A percentile compares a stretch with the other conserved stretches of the same genome.
phyloP scores from a whole-genome alignment of 2,329 filamentous ascomycete genomes.

The Trichoderma sp. region DNA sequence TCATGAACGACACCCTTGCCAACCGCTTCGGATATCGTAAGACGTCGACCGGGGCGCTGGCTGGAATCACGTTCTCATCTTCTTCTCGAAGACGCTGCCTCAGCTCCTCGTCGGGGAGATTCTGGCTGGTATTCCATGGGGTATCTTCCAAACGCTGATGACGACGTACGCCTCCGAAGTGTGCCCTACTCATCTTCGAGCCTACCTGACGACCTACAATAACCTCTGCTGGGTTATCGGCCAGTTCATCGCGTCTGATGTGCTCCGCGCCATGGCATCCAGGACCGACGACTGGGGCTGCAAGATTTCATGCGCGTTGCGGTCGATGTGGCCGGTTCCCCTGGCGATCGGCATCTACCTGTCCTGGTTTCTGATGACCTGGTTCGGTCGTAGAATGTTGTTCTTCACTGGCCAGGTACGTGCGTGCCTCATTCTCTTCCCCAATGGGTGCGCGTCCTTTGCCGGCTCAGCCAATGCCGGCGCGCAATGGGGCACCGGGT shows the following conservation, averaged over 20 bases:
- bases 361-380: conserved; percentile 50
- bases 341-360: conserved; percentile 46
- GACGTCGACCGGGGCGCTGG: conserved; percentile 50
- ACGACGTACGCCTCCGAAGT: conserved; percentile 54
- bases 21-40: conserved; percentile 52
- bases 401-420: conserved; percentile 53
- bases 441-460: conserved; percentile 58
- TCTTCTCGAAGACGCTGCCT: conserved; percentile 48
- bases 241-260: conserved; percentile 49
- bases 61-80: conserved; percentile 48
- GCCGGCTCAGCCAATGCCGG: conserved; percentile 49
- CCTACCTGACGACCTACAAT: conserved; percentile 52
- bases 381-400: conserved; percentile 50
- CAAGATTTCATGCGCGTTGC: conserved; percentile 52
- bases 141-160: conserved; percentile 51
- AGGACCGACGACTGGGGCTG: conserved; percentile 48
- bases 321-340: conserved; percentile 54
- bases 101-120: conserved; percentile 51
- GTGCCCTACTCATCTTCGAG: conserved; percentile 49
- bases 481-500: conserved; percentile 53
- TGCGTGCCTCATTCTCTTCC: conserved; percentile 47
- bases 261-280: conserved; percentile 46
- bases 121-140: conserved; percentile 52
- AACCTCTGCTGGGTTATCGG: conserved; percentile 56
- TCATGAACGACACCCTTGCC: conserved; percentile 52